Evolutionary conservation across 495 filamentous ascomycete species (phyloP).

Genomic region (Hypoxylon trugodes): DNA sequence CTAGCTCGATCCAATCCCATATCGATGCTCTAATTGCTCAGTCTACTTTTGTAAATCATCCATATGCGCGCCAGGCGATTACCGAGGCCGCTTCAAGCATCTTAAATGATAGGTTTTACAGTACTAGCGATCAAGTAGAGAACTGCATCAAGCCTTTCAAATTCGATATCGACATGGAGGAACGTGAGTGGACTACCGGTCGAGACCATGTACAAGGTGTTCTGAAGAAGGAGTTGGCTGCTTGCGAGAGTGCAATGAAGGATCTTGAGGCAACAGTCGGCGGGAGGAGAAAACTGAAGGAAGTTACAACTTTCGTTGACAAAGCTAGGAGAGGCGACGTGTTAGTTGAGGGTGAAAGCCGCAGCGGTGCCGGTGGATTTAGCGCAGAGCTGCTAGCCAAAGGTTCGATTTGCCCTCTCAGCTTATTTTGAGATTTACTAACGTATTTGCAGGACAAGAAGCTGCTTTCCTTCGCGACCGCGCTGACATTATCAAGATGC

Average conservation of each 20-base stretch:
- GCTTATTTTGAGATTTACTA: conserved; percentile 20
- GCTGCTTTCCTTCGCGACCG: conserved; percentile 92
- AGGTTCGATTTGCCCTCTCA: conserved; percentile 61
- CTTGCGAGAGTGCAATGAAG: conserved; percentile 81
- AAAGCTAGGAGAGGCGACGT: conserved; percentile 84
- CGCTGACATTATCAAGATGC: conserved; percentile 87
- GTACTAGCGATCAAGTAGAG: conserved; percentile 97
- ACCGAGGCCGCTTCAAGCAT: conserved; percentile 87
- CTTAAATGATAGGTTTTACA: conserved; percentile 92
- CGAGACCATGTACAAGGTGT: conserved; percentile 79
- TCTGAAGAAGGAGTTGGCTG: conserved; percentile 82
- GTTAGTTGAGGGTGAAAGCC: conserved; percentile 80
- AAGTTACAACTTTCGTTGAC: conserved; percentile 92
- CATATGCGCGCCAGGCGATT: conserved; percentile 90
- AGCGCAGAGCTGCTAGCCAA: conserved; percentile 79
- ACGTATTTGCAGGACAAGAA: conserved; percentile 72
- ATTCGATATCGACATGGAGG: conserved; percentile 93
- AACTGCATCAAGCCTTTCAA: conserved; percentile 99
- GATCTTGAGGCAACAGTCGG: conserved; percentile 77
- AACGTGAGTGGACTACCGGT: conserved; percentile 84
- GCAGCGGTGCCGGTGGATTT: conserved; percentile 90
- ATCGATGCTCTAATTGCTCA: conserved; percentile 78
- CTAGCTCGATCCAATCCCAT: conserved; percentile 84
- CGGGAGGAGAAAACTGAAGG: conserved; percentile 81
- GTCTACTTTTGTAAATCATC: conserved; percentile 88